Base-by-base conservation (phyloP, 345 rosid genomes). In the Salix viminalis region DNA sequence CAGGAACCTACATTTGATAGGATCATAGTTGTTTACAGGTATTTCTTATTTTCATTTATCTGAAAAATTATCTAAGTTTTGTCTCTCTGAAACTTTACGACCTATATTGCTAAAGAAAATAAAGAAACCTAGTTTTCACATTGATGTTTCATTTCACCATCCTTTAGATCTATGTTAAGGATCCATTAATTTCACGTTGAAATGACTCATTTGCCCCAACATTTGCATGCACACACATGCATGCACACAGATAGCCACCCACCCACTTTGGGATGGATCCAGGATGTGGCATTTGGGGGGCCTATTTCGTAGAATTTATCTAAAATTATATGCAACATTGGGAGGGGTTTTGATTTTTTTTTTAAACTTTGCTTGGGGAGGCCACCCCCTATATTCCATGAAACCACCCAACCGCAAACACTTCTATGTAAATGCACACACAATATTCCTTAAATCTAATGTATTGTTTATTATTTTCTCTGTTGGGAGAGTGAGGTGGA, bases 1-100 rank as follows among this genome's bases (percentile, higher is more conserved):
- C 97, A 94, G 75, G 97, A 94, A 65, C 97, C 98, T 58, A 88
- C 97, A 32, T 94, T 95, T 76, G 97, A 95, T 79, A 89, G 99
- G 92, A 93, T 95, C 34, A 95, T 95, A 66, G 97, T 93, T 70
- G 87, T 95, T 72, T 95, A 95, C 87, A 89, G 99, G 99, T 93
- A 81, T 58, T 74, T 72, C 28, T 56, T 70, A 62, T 71, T 54
- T 76, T 58, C 56, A 26, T 14, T 41, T 68, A 39, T n/a, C 61
- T 10, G 48, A 41, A 21, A 68, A 21, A 67, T 37, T 41, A 21
- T 41, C 71, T 21, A 41, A 8, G 6, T n/a, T 67, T 18, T 68
- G 67, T 28, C 16, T 65, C 39, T 32, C 4, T 30, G 12, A 32
- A 13, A 26, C 67, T 65, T 65, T 32, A 5, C 2, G 10, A 65